Evolutionary conservation across 371 early-diverging fungal species (phyloP).

Genomic region (Fennellomyces sp.): DNA sequence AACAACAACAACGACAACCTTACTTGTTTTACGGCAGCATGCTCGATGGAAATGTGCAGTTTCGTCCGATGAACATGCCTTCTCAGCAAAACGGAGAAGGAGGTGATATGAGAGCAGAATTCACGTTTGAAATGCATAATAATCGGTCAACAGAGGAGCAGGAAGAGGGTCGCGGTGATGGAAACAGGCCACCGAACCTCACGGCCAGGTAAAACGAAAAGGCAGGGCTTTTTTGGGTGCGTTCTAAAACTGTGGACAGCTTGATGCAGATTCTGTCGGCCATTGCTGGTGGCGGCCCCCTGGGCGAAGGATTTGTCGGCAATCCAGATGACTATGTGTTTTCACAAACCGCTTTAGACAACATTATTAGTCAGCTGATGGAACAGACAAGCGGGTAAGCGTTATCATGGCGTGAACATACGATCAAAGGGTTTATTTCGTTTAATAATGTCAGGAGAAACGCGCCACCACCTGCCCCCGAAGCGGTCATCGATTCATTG

Average conservation of each 20-base stretch:
- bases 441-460: slow-evolving; percentile 22
- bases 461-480: slow-evolving; percentile 73
- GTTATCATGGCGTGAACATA: not conserved
- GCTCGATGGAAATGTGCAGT: slow-evolving; percentile 33
- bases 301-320: slow-evolving; percentile 42
- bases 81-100: slow-evolving; percentile 5
- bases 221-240: not conserved
- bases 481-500: slow-evolving; percentile 61
- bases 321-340: slow-evolving; percentile 71
- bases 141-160: not conserved
- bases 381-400: slow-evolving; percentile 65
- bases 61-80: slow-evolving; percentile 23
- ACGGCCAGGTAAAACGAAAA: not conserved
- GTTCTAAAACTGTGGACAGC: slow-evolving; percentile 13
- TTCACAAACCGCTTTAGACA: slow-evolving; percentile 67
- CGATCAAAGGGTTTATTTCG: not conserved
- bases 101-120: not conserved
- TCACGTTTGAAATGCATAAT: too few species aligned
- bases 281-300: slow-evolving; percentile 32
- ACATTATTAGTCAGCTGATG: slow-evolving; percentile 82
- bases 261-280: slow-evolving; percentile 39
- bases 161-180: slow-evolving; percentile 10
- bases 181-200: not conserved
- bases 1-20: slow-evolving; percentile 17
- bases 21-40: slow-evolving; percentile 35